Evolutionary conservation across 208 protist genomes (phyloP).

Genomic region (Crithidia acanthocephali): DNA sequence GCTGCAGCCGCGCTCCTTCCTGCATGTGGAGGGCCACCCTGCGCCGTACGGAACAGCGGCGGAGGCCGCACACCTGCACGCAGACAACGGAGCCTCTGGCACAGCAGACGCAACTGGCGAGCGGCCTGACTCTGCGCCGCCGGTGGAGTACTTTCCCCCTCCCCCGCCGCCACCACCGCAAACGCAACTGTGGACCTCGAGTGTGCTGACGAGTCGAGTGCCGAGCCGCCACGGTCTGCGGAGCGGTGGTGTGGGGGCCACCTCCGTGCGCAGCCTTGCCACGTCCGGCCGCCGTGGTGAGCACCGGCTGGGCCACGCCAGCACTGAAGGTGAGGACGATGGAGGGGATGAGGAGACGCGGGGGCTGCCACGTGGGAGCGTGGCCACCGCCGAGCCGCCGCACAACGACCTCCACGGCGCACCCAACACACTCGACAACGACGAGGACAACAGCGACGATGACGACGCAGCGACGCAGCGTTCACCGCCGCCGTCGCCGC

Average conservation of each 20-base stretch:
- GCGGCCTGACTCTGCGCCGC: constrained; percentile 13
- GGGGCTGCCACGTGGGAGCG: neutral
- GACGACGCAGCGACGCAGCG: neutral
- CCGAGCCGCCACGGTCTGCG: neutral
- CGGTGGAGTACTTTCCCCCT: constrained; percentile 51
- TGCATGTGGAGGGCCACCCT: constrained; percentile 61
- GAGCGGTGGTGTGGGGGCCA: neutral
- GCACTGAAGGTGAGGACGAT: neutral
- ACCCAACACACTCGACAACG: neutral
- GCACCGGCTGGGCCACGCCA: neutral
- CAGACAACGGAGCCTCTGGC: neutral
- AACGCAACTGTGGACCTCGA: constrained; percentile 31
- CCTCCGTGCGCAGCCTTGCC: neutral
- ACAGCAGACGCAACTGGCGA: neutral
- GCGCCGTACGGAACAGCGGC: constrained; percentile 47
- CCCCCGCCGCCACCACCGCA: constrained; percentile 38
- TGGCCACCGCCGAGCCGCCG: neutral
- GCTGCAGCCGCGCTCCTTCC: constrained; percentile 62
- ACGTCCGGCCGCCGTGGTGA: neutral
- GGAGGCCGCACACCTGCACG: constrained; percentile 5
- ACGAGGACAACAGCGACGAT: neutral
- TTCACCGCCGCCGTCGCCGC: constrained; percentile 13
- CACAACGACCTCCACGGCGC: neutral
- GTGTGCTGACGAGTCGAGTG: neutral
- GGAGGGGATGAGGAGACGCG: neutral